These are phyloP conservation scores for Calycina herbarum DNA, from an alignment of 2,329 filamentous ascomycete species.

Conservation along the genomic window DNA sequence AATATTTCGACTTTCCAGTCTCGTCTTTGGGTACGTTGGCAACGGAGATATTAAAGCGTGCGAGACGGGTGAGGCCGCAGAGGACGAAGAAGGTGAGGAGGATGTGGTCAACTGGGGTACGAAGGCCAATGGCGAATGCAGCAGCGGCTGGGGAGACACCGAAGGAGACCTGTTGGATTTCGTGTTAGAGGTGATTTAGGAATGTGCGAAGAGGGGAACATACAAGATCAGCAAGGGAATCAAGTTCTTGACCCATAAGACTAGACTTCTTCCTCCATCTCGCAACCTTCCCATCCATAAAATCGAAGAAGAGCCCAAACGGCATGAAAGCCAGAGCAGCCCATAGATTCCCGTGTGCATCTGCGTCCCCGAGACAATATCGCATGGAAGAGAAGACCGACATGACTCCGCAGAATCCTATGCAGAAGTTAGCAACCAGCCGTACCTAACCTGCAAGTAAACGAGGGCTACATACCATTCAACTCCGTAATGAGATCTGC, in stretches of 20 bases:
- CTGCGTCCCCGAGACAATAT: conserved; percentile 77
- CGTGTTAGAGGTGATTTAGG: not conserved
- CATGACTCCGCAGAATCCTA: conserved; percentile 86
- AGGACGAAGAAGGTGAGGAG: conserved; percentile 85
- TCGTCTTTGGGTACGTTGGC: conserved; percentile 87
- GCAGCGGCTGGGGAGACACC: conserved; percentile 85
- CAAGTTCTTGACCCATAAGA: conserved; percentile 96
- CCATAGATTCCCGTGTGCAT: conserved; percentile 71
- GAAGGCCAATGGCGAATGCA: conserved; percentile 86
- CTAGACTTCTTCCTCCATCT: conserved; percentile 96
- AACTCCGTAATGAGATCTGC: conserved; percentile 82
- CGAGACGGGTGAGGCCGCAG: conserved; percentile 87
- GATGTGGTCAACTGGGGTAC: conserved; percentile 79
- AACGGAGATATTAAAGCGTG: conserved; percentile 97
- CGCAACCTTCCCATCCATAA: conserved; percentile 95
- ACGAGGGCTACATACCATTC: conserved; percentile 56
- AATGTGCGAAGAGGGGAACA: conserved; percentile 30
- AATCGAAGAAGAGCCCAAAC: conserved; percentile 94
- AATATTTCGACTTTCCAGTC: conserved; percentile 88
- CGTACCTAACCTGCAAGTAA: not conserved
- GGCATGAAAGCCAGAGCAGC: conserved; percentile 84
- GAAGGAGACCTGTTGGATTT: conserved; percentile 75
- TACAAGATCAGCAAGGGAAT: conserved; percentile 94
- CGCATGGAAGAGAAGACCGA: conserved; percentile 93
- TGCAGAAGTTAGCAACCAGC: not conserved